Conservation (phyloP, 2,329 filamentous ascomycete species). For the Nemania sp. region DNA sequence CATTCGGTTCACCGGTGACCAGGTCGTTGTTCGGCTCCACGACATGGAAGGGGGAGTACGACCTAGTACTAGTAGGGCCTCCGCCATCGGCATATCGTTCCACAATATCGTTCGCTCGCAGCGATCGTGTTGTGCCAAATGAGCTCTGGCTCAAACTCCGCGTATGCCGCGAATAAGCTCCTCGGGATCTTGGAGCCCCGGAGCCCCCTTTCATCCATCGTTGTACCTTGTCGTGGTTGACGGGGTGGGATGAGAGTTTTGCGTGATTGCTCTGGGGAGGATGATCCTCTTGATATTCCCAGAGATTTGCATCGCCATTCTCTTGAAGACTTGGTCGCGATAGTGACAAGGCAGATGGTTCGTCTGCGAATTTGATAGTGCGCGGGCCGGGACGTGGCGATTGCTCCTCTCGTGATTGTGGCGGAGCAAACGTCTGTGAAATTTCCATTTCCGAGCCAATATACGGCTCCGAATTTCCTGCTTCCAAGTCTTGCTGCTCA, state of each 20-base stretch:
- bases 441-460: neutral
- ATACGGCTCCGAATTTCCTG: neutral
- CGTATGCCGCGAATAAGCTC: neutral
- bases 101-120: constrained; percentile 15
- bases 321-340: neutral
- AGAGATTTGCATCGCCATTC: neutral
- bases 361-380: constrained; percentile 10
- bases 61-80: neutral
- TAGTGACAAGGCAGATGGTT: neutral
- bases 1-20: constrained; percentile 49
- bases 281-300: constrained; percentile 3
- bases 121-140: constrained; percentile 6
- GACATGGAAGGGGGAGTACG: neutral
- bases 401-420: neutral
- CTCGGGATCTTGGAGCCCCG: neutral
- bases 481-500: neutral
- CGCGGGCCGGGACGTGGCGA: constrained; percentile 3
- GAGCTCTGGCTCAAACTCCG: constrained; percentile 16
- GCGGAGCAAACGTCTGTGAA: neutral
- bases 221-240: constrained; percentile 12
- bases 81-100: constrained; percentile 10
- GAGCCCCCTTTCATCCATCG: constrained; percentile 9
- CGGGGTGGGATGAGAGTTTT: constrained; percentile 1
- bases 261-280: neutral
- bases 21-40: constrained; percentile 46